Conservation (phyloP, 306 rosid species). For the Medicago arabica region DNA sequence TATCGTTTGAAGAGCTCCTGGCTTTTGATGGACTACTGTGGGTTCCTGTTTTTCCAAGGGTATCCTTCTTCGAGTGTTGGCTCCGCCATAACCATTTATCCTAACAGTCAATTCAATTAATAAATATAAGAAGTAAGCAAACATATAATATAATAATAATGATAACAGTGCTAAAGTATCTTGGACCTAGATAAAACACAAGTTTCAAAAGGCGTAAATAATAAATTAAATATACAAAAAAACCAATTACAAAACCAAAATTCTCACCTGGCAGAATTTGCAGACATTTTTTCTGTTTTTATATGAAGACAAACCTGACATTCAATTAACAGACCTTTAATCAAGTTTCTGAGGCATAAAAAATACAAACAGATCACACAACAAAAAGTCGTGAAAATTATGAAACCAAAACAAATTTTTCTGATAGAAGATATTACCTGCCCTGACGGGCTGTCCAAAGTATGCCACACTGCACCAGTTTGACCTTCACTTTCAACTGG, state of each 20-base stretch:
- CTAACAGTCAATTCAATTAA: constrained; percentile 48
- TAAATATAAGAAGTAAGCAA: constrained; percentile 36
- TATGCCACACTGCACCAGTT: constrained; percentile 89
- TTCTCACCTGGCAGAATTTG: constrained; percentile 73
- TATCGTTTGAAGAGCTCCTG: constrained; percentile 96
- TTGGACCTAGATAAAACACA: constrained; percentile 24
- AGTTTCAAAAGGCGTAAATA: constrained; percentile 20
- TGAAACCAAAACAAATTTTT: constrained; percentile 35
- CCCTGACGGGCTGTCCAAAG: constrained; percentile 87
- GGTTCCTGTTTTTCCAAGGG: constrained; percentile 77
- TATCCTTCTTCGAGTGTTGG: constrained; percentile 72
- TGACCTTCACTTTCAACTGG: constrained; percentile 89
- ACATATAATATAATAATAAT: neutral
- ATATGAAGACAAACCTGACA: constrained; percentile 93
- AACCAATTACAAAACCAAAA: constrained; percentile 40
- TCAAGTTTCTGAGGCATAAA: constrained; percentile 38
- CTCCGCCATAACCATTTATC: constrained; percentile 77
- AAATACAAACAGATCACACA: constrained; percentile 18
- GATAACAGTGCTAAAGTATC: constrained; percentile 34
- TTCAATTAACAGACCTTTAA: constrained; percentile 42
- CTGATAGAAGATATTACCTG: constrained; percentile 64
- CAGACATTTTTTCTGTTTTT: constrained; percentile 66
- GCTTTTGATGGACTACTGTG: constrained; percentile 92
- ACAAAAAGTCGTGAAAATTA: constrained; percentile 28
- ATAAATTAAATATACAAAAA: constrained; percentile 13